Evolutionary conservation across 306 rosid species (phyloP).

Genomic region (Vigna radiata): DNA sequence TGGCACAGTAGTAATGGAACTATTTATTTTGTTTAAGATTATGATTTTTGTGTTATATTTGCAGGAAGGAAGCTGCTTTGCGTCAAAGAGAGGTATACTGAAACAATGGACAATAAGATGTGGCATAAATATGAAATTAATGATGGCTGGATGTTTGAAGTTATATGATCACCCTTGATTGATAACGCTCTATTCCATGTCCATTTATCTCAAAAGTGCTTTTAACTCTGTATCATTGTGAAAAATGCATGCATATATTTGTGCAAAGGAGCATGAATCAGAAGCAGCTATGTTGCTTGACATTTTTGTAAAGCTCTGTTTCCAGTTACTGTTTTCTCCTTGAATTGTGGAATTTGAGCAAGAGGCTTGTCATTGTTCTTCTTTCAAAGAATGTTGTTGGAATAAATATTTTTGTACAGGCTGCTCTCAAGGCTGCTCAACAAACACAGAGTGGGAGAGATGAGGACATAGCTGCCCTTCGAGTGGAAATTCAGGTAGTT

Average conservation of each 20-base stretch:
- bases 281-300: constrained; percentile 12
- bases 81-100: constrained; percentile 92
- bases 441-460: constrained; percentile 80
- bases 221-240: neutral
- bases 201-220: constrained; percentile 12
- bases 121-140: constrained; percentile 42
- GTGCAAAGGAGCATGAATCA: constrained; percentile 1
- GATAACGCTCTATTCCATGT: constrained; percentile 33
- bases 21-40: constrained; percentile 21
- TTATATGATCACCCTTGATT: constrained; percentile 36
- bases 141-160: constrained; percentile 37
- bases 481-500: constrained; percentile 80
- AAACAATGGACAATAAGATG: constrained; percentile 32
- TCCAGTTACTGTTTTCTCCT: constrained; percentile 19
- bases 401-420: constrained; percentile 61
- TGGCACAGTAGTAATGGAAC: neutral
- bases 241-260: constrained; percentile 25
- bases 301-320: constrained; percentile 36
- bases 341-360: constrained; percentile 41
- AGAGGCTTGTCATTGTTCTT: constrained; percentile 20
- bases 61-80: constrained; percentile 96
- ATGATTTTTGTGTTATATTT: constrained; percentile 51
- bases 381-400: constrained; percentile 45
- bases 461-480: constrained; percentile 80
- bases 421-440: constrained; percentile 92